Conservation (phyloP, 495 filamentous ascomycete species). For the Penicillium fimorum region DNA sequence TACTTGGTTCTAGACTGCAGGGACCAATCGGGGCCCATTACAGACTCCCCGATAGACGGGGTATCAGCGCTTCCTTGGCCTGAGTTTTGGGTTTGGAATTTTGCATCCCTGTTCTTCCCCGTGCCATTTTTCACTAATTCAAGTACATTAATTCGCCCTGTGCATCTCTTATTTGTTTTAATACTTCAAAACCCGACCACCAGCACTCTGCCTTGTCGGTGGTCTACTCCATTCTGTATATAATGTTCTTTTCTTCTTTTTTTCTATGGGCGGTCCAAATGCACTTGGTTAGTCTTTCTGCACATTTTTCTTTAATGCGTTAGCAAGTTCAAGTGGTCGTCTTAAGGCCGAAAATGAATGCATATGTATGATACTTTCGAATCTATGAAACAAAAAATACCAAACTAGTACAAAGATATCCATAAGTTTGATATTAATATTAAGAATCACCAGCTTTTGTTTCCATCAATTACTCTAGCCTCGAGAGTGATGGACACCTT, state of each 20-base stretch:
- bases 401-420: background rate
- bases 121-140: background rate
- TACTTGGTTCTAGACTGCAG: constrained; percentile 3
- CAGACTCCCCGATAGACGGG: background rate
- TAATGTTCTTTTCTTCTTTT: background rate
- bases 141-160: constrained; percentile 3
- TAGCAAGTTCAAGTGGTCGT: background rate
- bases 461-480: background rate
- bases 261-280: background rate
- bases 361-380: background rate
- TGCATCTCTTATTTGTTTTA: constrained; percentile 4
- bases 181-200: background rate
- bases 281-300: background rate
- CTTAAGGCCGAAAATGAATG: background rate
- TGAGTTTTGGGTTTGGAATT: background rate
- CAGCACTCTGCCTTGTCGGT: background rate
- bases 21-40: background rate
- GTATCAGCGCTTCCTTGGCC: background rate
- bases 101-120: background rate
- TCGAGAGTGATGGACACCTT: background rate
- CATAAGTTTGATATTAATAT: background rate
- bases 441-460: background rate
- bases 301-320: background rate
- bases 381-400: constrained; percentile 1
- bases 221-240: constrained; percentile 8